A percentile compares a stretch with the other conserved stretches of the same genome.
These are phyloP conservation scores for Phytophthora uliginosa DNA, from an alignment of 352 stramenopile genomes.

Conservation along the genomic window DNA sequence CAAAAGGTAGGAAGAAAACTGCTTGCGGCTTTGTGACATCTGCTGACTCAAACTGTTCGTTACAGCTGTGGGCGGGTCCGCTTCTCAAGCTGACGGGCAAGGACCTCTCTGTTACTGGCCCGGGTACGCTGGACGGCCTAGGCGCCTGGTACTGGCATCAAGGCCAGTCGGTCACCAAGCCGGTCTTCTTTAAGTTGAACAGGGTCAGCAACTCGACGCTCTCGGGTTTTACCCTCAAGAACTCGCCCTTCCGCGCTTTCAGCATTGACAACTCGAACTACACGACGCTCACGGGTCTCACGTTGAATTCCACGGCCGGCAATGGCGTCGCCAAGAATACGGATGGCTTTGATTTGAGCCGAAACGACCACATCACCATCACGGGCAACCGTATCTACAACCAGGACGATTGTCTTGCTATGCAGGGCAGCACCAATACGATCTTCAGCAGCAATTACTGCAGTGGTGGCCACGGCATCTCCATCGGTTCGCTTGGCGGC, in stretches of 20 bases:
- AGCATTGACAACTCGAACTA: conserved; percentile 34
- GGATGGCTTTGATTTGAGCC: conserved; percentile 21
- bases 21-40: neutral
- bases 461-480: conserved; percentile 31
- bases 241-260: conserved; percentile 46
- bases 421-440: conserved; percentile 24
- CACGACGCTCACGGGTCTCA: conserved; percentile 27
- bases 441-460: conserved; percentile 24
- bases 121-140: conserved; percentile 47
- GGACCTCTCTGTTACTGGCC: conserved; percentile 32
- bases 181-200: conserved; percentile 43
- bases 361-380: conserved; percentile 24
- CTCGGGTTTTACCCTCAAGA: conserved; percentile 44
- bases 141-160: conserved; percentile 49
- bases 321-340: conserved; percentile 23
- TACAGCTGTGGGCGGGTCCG: conserved; percentile 36
- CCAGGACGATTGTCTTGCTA: conserved; percentile 22
- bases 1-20: conserved; percentile 19
- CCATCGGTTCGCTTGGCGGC: conserved; percentile 25
- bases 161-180: conserved; percentile 30
- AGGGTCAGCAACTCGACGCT: conserved; percentile 36
- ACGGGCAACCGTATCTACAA: conserved; percentile 19
- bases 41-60: neutral
- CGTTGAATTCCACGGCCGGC: conserved; percentile 23
- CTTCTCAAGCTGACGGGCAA: conserved; percentile 37